Evolutionary conservation across 352 stramenopile genomes (phyloP), one percentile per base, ranked within the genome.

Genomic region (Globisporangium perplexum): DNA sequence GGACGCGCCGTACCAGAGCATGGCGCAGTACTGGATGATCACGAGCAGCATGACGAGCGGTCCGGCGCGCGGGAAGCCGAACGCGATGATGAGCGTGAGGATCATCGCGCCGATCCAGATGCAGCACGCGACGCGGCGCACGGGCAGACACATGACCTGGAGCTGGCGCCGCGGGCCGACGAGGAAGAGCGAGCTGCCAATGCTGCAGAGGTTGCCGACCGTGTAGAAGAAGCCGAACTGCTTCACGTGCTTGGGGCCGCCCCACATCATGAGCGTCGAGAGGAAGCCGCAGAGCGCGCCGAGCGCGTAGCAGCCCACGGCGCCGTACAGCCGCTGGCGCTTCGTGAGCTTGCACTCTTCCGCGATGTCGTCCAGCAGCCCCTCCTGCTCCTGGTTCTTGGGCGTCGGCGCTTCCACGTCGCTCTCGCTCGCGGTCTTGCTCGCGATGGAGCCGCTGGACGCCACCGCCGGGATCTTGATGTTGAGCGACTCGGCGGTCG

Each of bases 211-310:
- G 52, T 72, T 88, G n/a, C 83, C 79, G 30, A 93, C 59, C 14
- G 81, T 91, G 60, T 93, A 93, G 62, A 93, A 91, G 67, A 93
- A 93, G 22, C 67, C 83, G 60, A 93, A 93, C 55, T 89, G 77
- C 57, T 90, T 90, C 17, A 93, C 62, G 63, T 93, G 83, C 59
- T 75, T 78, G 2, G 82, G 75, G 1, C 82, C 82, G 28, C 79
- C 80, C 77, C 77, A 90, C 74, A 90, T 72, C 71, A 93, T 85
- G 22, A 90, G 57, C 55, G 82, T 90, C 18, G 82, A 83, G 36
- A 93, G 45, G 57, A 93, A 87, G 43, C 77, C 76, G 58, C 80
- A 91, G 31, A 93, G 52, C 7, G 77, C 69, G 35, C 83, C 81
- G 49, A 88, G 83, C 11, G 68, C 47, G 60, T 93, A 93, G 70